Evolutionary conservation across 495 filamentous ascomycete species (phyloP).

Genomic region (Filosporella fistucella): DNA sequence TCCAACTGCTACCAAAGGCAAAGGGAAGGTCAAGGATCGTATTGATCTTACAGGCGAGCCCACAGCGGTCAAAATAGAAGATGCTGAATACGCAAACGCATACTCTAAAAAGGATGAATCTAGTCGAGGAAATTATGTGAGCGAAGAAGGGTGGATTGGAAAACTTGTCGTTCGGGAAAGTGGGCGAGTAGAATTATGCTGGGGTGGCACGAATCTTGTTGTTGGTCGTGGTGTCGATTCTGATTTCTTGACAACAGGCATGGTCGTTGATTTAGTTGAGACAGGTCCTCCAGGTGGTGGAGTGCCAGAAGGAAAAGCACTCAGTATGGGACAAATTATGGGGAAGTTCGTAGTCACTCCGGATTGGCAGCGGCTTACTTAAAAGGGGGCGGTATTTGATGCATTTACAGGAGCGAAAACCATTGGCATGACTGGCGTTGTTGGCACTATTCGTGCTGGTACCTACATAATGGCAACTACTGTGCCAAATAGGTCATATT

Average conservation of each 20-base stretch:
- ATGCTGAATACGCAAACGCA: conserved; percentile 11
- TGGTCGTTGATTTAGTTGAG: conserved; percentile 27
- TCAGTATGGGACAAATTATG: conserved; percentile 53
- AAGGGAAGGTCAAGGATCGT: conserved; percentile 8
- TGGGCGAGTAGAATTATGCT: conserved; percentile 53
- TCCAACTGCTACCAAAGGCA: conserved; percentile 7
- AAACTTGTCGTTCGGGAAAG: conserved; percentile 55
- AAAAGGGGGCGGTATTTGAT: background rate
- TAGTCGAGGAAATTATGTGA: conserved; percentile 8
- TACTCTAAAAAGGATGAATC: conserved; percentile 3
- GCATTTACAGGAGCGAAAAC: conserved; percentile 8
- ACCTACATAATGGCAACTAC: background rate
- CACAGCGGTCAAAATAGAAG: conserved; percentile 4
- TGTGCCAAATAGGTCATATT: too few relatives aligned
- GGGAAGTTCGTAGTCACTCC: conserved; percentile 54
- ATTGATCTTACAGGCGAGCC: conserved; percentile 3
- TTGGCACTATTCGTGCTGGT: background rate
- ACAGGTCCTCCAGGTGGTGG: conserved; percentile 20
- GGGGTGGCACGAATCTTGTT: conserved; percentile 50
- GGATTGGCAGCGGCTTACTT: conserved; percentile 27
- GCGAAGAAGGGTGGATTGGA: conserved; percentile 46
- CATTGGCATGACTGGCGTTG: background rate
- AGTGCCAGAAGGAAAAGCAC: conserved; percentile 34
- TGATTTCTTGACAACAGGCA: conserved; percentile 39
- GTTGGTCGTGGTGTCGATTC: conserved; percentile 37